Base-by-base conservation (phyloP, 495 filamentous ascomycete genomes). In the Neurospora tetraspora region DNA sequence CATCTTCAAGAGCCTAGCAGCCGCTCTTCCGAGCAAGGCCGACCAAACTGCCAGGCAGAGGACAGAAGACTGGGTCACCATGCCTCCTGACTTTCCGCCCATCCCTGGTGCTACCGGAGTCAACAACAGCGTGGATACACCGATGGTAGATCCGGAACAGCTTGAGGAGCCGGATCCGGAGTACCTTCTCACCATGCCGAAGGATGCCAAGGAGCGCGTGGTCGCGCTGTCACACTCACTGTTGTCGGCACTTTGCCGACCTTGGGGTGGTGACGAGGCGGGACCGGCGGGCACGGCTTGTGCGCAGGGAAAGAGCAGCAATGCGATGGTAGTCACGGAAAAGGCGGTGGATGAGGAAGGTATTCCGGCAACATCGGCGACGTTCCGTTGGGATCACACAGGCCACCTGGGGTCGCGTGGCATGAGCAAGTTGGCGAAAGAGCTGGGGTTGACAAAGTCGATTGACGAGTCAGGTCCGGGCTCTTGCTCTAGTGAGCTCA, bases 21-120 rank as follows among this genome's bases (percentile, higher is more conserved):
- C 7, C 14, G 9, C 12, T 8, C 11, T 9, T 3, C 31, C 43
- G 8, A 40, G 18, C 6, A 34, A 65, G 4, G 53, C 6, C 7
- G 27, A 65, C 31, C 53, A 65, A 65, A 65, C 53, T 2, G 7
- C 40, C 2, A 61, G n/a, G 23, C 73, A 71, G 18, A 69, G 72
- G n/a, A 71, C 73, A 18, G 76, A 73, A 68, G 76, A 76, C 12
- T 78, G 77, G 77, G 72, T 77, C 1, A 70, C 73, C 11, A 43
- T 73, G 42, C 75, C 75, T 9, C 72, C 77, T 11, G 74, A 77
- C 40, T 72, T 68, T 1, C 69, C 69, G 1, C 69, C 73, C 9
- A 38, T 71, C 18, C 23, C 18, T 14, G 20, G 39, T 36, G 69
- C 40, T 11, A 12, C 59, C 14, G 45, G 38, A 9, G n/a, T 10